phyloP scores from a whole-genome alignment of 106 monocot species.

The Hemerocallis citrina region DNA sequence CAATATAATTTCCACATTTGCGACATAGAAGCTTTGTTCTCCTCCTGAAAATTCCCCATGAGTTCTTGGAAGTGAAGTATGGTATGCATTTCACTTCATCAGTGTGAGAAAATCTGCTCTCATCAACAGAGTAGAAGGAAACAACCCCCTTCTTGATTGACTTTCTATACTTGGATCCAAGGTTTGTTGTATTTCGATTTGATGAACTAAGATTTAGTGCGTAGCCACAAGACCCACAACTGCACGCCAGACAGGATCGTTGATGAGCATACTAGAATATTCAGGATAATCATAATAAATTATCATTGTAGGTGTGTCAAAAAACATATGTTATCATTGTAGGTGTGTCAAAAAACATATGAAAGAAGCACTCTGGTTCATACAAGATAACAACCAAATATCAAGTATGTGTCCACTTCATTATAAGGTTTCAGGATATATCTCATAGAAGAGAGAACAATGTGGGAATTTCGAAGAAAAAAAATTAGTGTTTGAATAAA shows the following conservation, averaged over 20 bases:
- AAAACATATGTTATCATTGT: neutral
- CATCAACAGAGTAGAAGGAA: conserved; percentile 35
- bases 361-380: neutral
- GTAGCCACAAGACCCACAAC: conserved; percentile 63
- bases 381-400: too few relatives aligned
- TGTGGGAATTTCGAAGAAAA: too few relatives aligned
- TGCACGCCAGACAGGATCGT: conserved; percentile 25
- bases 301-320: neutral
- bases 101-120: conserved; percentile 41
- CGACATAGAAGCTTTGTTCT: conserved; percentile 38
- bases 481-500: too few relatives aligned
- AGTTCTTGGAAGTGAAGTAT: conserved; percentile 32
- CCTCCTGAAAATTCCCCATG: conserved; percentile 48
- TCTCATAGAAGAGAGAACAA: too few relatives aligned
- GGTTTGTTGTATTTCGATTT: conserved; percentile 29
- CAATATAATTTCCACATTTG: conserved; percentile 38
- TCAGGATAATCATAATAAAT: too few relatives aligned
- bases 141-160: conserved; percentile 48
- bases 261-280: too few relatives aligned
- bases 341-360: neutral
- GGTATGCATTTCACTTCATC: conserved; percentile 40
- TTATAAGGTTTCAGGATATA: too few relatives aligned
- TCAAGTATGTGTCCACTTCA: too few relatives aligned
- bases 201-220: conserved; percentile 48
- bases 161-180: conserved; percentile 47